These are phyloP conservation scores for Starmera amethionina DNA, from an alignment of 805 yeast genomes.

Conservation along the genomic window DNA sequence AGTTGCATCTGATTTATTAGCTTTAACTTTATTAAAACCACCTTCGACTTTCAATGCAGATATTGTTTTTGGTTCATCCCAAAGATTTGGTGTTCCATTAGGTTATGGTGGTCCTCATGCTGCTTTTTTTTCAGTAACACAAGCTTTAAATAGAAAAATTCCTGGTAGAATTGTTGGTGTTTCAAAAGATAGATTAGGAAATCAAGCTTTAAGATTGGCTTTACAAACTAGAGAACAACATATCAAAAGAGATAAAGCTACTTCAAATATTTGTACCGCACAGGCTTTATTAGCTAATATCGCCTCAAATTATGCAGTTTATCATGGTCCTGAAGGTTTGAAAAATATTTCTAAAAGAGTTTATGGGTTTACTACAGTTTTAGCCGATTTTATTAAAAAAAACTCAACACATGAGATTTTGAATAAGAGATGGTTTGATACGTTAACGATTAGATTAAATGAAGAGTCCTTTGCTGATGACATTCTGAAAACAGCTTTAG, in stretches of 20 bases:
- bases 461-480: constrained; percentile 41
- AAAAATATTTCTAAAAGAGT: constrained; percentile 68
- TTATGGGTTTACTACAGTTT: constrained; percentile 59
- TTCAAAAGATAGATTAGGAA: constrained; percentile 84
- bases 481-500: constrained; percentile 47
- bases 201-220: constrained; percentile 84
- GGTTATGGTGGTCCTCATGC: constrained; percentile 99
- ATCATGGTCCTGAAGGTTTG: constrained; percentile 89
- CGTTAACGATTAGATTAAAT: constrained; percentile 55
- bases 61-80: constrained; percentile 85
- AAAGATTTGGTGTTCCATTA: constrained; percentile 95
- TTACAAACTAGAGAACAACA: constrained; percentile 98
- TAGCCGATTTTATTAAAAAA: constrained; percentile 48
- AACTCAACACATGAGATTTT: constrained; percentile 36
- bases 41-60: constrained; percentile 88
- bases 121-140: constrained; percentile 87
- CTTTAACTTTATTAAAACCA: constrained; percentile 75
- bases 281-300: constrained; percentile 94
- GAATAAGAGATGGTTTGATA: constrained; percentile 75
- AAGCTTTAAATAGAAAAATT: constrained; percentile 75
- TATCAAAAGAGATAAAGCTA: constrained; percentile 94
- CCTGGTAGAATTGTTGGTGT: constrained; percentile 96
- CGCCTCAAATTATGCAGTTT: constrained; percentile 91
- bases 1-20: constrained; percentile 87
- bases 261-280: constrained; percentile 96